Evolutionary conservation across 2,329 filamentous ascomycete species (phyloP), one percentile per base, ranked within the genome.

Genomic region (Diaporthe vexans): DNA sequence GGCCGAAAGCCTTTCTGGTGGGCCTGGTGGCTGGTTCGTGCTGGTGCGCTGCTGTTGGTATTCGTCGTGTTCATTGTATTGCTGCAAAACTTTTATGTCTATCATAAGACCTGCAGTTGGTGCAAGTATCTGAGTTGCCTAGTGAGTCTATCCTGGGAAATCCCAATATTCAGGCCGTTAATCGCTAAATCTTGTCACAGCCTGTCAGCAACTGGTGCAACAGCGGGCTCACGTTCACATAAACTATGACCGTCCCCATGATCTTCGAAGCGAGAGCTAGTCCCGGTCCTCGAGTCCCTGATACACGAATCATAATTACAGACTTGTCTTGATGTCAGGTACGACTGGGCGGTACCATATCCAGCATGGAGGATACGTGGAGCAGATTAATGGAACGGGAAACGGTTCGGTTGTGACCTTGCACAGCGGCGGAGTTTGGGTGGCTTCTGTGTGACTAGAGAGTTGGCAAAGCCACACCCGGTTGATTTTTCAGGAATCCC

Each of bases 111-210:
- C 40, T 99, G 97, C 83, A 87, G 85, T 15, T 99, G 97, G 97
- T 99, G 97, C 88, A 97, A 97, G 86, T 97, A 97, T 80, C 84
- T 99, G 79, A 97, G 94, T 82, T 99, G 97, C 81, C 85, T 99
- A 85, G 94, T 97, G 86, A 90, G 94, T 92, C 74, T 61, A 56
- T 15, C 37, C 9, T 35, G 69, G 48, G 29, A 13, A 43, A 43
- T 37, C 52, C 35, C 58, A 48, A n/a, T 1, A 63, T 48, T 37
- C 15, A 46, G 15, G 7, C 35, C 54, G 1, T 26, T 6, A 52
- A 80, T 83, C 78, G 83, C 76, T 52, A 54, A 67, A 17, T 40
- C 5, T 9, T 37, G 7, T 40, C 13, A 19, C 71, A 92, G 90
- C 89, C 90, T 74, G 86, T 94, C 72, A 93, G 88, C 76, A 86